Evolutionary conservation across 306 rosid genomes (phyloP).

Genomic region (Casuarina glauca): DNA sequence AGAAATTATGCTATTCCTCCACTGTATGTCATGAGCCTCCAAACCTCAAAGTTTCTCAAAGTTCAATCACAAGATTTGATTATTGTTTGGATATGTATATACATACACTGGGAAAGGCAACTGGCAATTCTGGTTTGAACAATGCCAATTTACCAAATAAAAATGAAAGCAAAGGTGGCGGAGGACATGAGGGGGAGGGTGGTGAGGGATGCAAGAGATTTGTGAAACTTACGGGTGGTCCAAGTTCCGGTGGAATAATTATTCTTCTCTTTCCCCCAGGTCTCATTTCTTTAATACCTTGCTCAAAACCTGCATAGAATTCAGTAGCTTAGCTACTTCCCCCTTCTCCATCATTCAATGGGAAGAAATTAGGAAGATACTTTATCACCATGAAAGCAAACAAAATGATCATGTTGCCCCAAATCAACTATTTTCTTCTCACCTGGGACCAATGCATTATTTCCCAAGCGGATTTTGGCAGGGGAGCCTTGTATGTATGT

Average conservation of each 20-base stretch:
- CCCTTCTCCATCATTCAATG: neutral
- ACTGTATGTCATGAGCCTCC: neutral
- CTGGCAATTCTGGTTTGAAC: constrained; percentile 5
- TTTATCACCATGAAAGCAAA: constrained; percentile 17
- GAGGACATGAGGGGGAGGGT: no score
- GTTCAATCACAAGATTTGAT: neutral
- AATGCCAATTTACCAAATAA: constrained; percentile 9
- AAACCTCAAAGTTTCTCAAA: neutral
- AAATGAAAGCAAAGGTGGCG: neutral
- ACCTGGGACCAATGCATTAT: constrained; percentile 94
- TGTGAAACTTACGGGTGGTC: constrained; percentile 81
- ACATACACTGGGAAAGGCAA: neutral
- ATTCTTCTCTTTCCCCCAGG: constrained; percentile 96
- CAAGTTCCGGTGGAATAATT: constrained; percentile 94
- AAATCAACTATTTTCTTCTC: constrained; percentile 7
- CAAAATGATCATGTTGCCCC: neutral
- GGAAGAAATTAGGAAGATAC: neutral
- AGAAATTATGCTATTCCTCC: neutral
- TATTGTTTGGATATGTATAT: neutral
- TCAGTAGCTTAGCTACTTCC: constrained; percentile 19
- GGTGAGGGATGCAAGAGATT: constrained; percentile 24
- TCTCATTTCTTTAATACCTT: constrained; percentile 89
- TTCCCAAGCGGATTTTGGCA: constrained; percentile 94
- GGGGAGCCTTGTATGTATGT: constrained; percentile 88
- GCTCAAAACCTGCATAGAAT: constrained; percentile 81